phyloP scores from a whole-genome alignment of 2,329 filamentous ascomycete genomes.

The Pseudodiploospora longispora region DNA sequence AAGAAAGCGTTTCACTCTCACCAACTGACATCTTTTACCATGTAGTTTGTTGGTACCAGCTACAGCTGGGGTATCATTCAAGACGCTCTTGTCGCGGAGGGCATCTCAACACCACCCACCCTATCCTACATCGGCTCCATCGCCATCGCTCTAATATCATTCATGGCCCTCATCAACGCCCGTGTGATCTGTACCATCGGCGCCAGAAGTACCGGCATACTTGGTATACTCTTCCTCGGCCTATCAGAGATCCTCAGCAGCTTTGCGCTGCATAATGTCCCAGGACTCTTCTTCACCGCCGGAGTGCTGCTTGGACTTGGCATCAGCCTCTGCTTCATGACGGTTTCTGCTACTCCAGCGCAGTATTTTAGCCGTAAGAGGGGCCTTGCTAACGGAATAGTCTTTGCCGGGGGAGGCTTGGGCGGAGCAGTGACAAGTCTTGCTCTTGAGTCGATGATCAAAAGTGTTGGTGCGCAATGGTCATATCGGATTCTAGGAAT shows the following conservation, averaged over 20 bases:
- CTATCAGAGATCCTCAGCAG: slow-evolving; percentile 30
- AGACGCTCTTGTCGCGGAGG: slow-evolving; percentile 41
- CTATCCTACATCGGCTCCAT: slow-evolving; percentile 52
- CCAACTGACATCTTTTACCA: too few relatives aligned
- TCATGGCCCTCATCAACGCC: slow-evolving; percentile 44
- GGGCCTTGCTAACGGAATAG: slow-evolving; percentile 42
- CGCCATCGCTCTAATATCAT: slow-evolving; percentile 38
- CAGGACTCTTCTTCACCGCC: slow-evolving; percentile 19
- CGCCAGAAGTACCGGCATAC: slow-evolving; percentile 32
- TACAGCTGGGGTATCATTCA: slow-evolving; percentile 57
- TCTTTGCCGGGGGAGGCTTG: slow-evolving; percentile 40
- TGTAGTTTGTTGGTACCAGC: slow-evolving; percentile 40
- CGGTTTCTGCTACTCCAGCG: slow-evolving; percentile 35
- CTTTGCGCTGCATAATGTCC: slow-evolving; percentile 17
- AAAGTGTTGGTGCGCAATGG: slow-evolving; percentile 34
- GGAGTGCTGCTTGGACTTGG: slow-evolving; percentile 18
- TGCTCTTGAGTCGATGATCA: slow-evolving; percentile 33
- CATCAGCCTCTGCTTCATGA: slow-evolving; percentile 17
- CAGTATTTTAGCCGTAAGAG: slow-evolving; percentile 44
- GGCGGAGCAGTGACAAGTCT: slow-evolving; percentile 41
- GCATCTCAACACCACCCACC: slow-evolving; percentile 40
- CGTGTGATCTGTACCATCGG: slow-evolving; percentile 42
- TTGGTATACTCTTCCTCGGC: slow-evolving; percentile 43
- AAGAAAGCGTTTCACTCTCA: not conserved
- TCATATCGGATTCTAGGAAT: slow-evolving; percentile 42